phyloP scores from a whole-genome alignment of 805 yeast species.

The Jamesozyma jinghongensis region DNA sequence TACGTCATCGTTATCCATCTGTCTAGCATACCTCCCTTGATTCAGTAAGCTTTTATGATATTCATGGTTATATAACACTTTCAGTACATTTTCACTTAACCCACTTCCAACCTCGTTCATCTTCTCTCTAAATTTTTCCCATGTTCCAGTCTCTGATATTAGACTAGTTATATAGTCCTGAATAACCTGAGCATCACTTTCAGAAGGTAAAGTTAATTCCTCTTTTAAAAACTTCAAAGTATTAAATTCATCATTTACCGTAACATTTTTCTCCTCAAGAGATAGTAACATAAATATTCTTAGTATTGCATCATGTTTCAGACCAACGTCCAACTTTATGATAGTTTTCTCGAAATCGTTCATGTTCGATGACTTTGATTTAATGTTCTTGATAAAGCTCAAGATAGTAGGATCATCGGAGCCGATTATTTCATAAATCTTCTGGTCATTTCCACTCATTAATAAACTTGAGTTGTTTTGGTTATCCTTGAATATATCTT shows the following conservation, averaged over 20 bases:
- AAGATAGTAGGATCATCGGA: slow-evolving; percentile 38
- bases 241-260: slow-evolving; percentile 1
- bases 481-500: neutral
- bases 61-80: too few relatives aligned
- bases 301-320: slow-evolving; percentile 10
- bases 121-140: slow-evolving; percentile 7
- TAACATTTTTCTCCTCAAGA: neutral
- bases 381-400: slow-evolving; percentile 38
- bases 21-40: neutral
- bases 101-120: slow-evolving; percentile 22
- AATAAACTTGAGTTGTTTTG: neutral
- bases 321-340: slow-evolving; percentile 37
- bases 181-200: slow-evolving; percentile 14
- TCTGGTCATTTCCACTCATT: slow-evolving; percentile 5
- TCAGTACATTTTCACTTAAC: slow-evolving; percentile 5
- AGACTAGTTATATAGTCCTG: slow-evolving; percentile 18
- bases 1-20: neutral
- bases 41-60: too few relatives aligned
- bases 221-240: slow-evolving; percentile 9
- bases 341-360: slow-evolving; percentile 33
- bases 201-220: slow-evolving; percentile 7
- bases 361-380: slow-evolving; percentile 24
- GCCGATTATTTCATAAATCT: slow-evolving; percentile 25
- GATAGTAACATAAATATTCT: slow-evolving; percentile 9
- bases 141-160: slow-evolving; percentile 7